A percentile compares a stretch with the other conserved stretches of the same genome.
Conservation (phyloP, 2,329 filamentous ascomycete species). For the Zasmidium cellare region DNA sequence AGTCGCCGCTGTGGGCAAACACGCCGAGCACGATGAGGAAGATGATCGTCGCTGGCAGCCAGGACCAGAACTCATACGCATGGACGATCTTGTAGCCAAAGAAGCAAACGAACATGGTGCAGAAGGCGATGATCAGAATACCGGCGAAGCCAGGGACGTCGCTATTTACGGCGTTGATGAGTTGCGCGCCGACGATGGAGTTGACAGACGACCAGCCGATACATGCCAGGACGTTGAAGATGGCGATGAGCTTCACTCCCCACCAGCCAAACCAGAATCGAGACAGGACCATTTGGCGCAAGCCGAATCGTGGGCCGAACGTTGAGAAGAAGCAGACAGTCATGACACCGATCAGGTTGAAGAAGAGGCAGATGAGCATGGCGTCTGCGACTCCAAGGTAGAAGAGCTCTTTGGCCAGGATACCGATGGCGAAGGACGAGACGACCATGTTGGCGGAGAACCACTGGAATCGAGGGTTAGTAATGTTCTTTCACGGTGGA, state of each 20-base stretch:
- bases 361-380: slow-evolving; percentile 69
- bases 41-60: slow-evolving; percentile 71
- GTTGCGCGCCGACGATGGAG: slow-evolving; percentile 75
- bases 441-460: slow-evolving; percentile 77
- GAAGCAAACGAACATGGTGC: slow-evolving; percentile 68
- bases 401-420: slow-evolving; percentile 69
- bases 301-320: slow-evolving; percentile 71
- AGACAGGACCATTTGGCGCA: slow-evolving; percentile 79
- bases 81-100: slow-evolving; percentile 78
- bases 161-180: slow-evolving; percentile 71
- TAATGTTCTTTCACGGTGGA: slow-evolving; percentile 1
- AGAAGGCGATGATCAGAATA: slow-evolving; percentile 70
- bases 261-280: slow-evolving; percentile 69
- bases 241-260: slow-evolving; percentile 51
- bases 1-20: slow-evolving; percentile 67
- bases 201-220: slow-evolving; percentile 78
- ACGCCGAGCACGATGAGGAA: slow-evolving; percentile 70
- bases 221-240: slow-evolving; percentile 70
- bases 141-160: slow-evolving; percentile 71
- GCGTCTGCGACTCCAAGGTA: slow-evolving; percentile 71
- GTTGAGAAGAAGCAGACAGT: slow-evolving; percentile 77
- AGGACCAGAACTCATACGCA: slow-evolving; percentile 72
- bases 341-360: slow-evolving; percentile 71
- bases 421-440: slow-evolving; percentile 73
- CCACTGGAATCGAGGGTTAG: slow-evolving; percentile 54